Evolutionary conservation across 73 alveolate species (phyloP).

Genomic region (Tetrahymena borealis): DNA sequence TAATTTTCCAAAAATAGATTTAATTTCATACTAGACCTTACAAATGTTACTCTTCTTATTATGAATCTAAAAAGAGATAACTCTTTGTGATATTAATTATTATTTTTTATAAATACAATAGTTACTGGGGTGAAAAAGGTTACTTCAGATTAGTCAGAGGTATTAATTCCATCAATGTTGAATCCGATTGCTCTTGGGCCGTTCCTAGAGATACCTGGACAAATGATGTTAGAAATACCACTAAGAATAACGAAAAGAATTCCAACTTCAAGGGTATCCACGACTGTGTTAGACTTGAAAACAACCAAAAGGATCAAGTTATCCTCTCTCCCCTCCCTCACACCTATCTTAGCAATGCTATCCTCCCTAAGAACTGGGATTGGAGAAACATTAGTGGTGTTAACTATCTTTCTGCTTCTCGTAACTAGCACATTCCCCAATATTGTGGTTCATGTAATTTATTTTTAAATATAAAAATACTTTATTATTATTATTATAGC

Average conservation of each 20-base stretch:
- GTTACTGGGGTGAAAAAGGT: slow-evolving; percentile 90
- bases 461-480: neutral
- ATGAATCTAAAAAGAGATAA: neutral
- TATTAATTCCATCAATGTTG: slow-evolving; percentile 60
- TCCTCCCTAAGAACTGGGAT: slow-evolving; percentile 55
- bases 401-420: slow-evolving; percentile 65
- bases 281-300: slow-evolving; percentile 31
- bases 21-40: too few relatives aligned
- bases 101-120: neutral
- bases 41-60: too few relatives aligned
- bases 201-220: slow-evolving; percentile 35
- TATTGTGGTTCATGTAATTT: slow-evolving; percentile 69
- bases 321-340: slow-evolving; percentile 42
- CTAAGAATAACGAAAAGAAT: slow-evolving; percentile 8
- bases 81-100: neutral
- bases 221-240: neutral
- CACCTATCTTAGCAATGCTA: slow-evolving; percentile 14
- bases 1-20: too few relatives aligned
- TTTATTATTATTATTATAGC: neutral
- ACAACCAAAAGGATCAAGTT: slow-evolving; percentile 9
- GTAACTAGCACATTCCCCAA: slow-evolving; percentile 67
- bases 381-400: slow-evolving; percentile 65
- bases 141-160: slow-evolving; percentile 72
- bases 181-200: slow-evolving; percentile 52
- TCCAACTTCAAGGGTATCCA: slow-evolving; percentile 1